Percentiles rank a stretch among this genome's conserved stretches.
Evolutionary conservation across 2,329 filamentous ascomycete species (phyloP).

Genomic region (Colletotrichum sp.): DNA sequence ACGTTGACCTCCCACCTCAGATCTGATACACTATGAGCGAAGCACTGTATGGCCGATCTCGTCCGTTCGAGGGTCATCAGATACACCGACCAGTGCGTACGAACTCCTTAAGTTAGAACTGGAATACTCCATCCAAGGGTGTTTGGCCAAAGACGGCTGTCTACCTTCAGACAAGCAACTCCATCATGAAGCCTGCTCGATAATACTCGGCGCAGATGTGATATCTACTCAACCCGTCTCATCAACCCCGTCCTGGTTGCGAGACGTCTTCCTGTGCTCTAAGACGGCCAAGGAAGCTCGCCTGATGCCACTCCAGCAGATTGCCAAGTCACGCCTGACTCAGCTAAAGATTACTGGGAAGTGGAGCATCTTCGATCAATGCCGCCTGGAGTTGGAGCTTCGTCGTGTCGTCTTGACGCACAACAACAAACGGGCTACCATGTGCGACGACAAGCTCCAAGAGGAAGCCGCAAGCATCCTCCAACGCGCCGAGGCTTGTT

Average conservation of each 20-base stretch:
- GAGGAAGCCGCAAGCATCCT: background rate
- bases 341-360: background rate
- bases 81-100: conserved; percentile 29
- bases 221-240: background rate
- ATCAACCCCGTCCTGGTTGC: conserved; percentile 25
- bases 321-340: background rate
- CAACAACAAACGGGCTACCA: background rate
- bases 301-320: background rate
- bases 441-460: background rate
- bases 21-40: conserved; percentile 41
- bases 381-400: background rate
- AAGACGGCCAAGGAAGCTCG: conserved; percentile 20
- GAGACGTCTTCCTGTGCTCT: conserved; percentile 22
- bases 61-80: conserved; percentile 24
- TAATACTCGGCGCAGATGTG: conserved; percentile 29
- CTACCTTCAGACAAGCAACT: conserved; percentile 21
- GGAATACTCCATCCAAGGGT: conserved; percentile 27
- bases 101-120: conserved; percentile 40
- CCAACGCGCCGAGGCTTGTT: background rate
- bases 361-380: background rate
- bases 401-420: background rate
- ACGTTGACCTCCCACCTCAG: conserved; percentile 37
- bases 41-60: conserved; percentile 31
- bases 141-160: conserved; percentile 20
- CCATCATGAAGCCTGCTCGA: conserved; percentile 28